A percentile compares a stretch with the other conserved stretches of the same genome.
phyloP scores from a whole-genome alignment of 305 asterid species.

The Fraxinus paxiana region DNA sequence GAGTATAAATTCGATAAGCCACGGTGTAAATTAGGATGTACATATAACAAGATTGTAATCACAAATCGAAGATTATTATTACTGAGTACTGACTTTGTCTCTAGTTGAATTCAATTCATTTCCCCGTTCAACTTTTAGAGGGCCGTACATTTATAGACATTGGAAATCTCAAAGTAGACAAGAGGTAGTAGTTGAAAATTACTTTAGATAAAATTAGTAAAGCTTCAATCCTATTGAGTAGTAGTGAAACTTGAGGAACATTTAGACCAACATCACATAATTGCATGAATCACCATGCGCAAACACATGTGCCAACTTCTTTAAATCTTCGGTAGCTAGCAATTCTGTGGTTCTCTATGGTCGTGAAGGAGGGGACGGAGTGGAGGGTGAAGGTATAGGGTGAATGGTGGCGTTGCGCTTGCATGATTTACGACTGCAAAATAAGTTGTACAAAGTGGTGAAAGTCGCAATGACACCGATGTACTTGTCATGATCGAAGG shows the following conservation, averaged over 20 bases:
- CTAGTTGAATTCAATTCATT: no score
- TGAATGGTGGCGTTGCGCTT: not conserved
- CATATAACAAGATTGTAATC: no score
- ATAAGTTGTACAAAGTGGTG: not conserved
- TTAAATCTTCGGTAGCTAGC: not conserved
- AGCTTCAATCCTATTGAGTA: not conserved
- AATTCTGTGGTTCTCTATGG: not conserved
- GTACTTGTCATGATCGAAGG: not conserved
- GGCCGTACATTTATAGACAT: not conserved
- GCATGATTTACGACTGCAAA: not conserved
- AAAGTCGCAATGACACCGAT: not conserved
- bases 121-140: not conserved
- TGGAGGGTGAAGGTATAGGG: not conserved
- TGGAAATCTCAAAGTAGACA: not conserved
- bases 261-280: no score
- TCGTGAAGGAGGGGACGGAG: not conserved
- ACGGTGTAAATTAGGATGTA: no score
- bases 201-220: not conserved
- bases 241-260: not conserved
- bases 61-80: no score
- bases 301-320: not conserved
- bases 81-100: not conserved
- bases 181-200: not conserved
- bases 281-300: not conserved
- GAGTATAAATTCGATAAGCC: no score